Conservation (phyloP, 768 basidiomycete species). For the Boletus pseudo-olivaceus region DNA sequence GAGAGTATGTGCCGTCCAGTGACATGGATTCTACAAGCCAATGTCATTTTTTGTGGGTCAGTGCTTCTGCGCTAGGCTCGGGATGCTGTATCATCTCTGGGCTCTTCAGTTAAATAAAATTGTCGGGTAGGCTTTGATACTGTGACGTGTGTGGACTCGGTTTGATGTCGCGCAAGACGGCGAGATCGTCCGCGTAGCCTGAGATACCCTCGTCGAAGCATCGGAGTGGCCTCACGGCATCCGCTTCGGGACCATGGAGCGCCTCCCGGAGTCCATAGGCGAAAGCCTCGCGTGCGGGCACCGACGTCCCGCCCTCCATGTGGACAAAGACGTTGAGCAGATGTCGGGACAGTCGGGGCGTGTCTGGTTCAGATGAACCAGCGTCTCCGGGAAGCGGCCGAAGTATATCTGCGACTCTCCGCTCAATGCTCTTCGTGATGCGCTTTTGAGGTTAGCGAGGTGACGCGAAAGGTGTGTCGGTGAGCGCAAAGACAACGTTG, state of each 20-base stretch:
- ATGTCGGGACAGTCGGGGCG: slow-evolving; percentile 6
- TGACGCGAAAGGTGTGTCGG: slow-evolving; percentile 63
- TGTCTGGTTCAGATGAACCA: neutral
- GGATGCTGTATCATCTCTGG: too few relatives aligned
- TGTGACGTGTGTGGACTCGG: slow-evolving; percentile 13
- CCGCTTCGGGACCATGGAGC: slow-evolving; percentile 53
- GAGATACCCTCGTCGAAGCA: slow-evolving; percentile 64
- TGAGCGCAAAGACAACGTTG: slow-evolving; percentile 68
- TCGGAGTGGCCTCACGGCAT: slow-evolving; percentile 45
- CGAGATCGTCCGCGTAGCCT: slow-evolving; percentile 72
- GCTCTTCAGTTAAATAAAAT: slow-evolving; percentile 11
- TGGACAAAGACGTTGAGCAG: slow-evolving; percentile 59
- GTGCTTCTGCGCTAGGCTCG: too few relatives aligned
- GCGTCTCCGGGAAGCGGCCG: slow-evolving; percentile 23
- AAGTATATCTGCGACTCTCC: slow-evolving; percentile 61
- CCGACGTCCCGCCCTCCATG: slow-evolving; percentile 59
- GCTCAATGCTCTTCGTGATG: slow-evolving; percentile 69
- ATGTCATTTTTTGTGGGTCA: too few relatives aligned
- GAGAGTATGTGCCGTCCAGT: neutral
- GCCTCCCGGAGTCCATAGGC: slow-evolving; percentile 53
- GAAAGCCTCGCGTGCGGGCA: slow-evolving; percentile 62
- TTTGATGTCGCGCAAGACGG: slow-evolving; percentile 37
- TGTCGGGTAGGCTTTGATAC: slow-evolving; percentile 10
- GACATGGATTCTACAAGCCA: too few relatives aligned
- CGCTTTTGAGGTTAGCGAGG: slow-evolving; percentile 77